phyloP scores from a whole-genome alignment of 1,139 yeast genomes.

The Entelexis sorbosivorans region DNA sequence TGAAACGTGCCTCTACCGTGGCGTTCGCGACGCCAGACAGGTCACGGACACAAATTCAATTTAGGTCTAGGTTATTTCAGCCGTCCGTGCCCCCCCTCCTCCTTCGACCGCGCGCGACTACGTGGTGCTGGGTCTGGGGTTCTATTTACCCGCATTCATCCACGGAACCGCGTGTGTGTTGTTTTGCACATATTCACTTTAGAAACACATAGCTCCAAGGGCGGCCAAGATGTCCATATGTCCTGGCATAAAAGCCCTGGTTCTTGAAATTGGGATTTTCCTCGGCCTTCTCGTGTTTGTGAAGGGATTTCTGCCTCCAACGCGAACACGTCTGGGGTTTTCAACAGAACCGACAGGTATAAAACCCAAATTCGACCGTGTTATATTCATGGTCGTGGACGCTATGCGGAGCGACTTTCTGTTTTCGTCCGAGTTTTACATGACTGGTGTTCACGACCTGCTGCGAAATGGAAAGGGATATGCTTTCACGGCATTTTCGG shows the following conservation, averaged over 20 bases:
- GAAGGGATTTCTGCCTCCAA: slow-evolving; percentile 82
- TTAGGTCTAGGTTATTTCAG: neutral
- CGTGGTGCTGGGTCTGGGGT: neutral
- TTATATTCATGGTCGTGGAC: slow-evolving; percentile 80
- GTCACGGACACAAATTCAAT: too few species aligned
- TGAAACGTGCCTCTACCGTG: too few species aligned
- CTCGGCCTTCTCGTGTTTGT: slow-evolving; percentile 52
- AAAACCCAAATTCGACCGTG: slow-evolving; percentile 49
- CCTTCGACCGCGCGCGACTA: neutral
- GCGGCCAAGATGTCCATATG: neutral
- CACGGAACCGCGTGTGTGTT: neutral
- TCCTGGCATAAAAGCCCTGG: slow-evolving; percentile 4
- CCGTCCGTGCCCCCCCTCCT: neutral
- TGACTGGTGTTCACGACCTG: slow-evolving; percentile 54
- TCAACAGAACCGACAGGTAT: slow-evolving; percentile 25
- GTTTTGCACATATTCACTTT: neutral
- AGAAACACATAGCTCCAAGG: neutral
- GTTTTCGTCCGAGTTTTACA: slow-evolving; percentile 47
- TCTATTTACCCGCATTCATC: neutral
- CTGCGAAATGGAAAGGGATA: slow-evolving; percentile 60
- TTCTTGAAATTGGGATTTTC: slow-evolving; percentile 31
- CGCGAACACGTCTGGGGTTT: slow-evolving; percentile 55
- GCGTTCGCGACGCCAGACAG: too few species aligned
- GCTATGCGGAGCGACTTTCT: slow-evolving; percentile 85
- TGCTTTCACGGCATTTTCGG: slow-evolving; percentile 83